A percentile compares a stretch with the other conserved stretches of the same genome.
Evolutionary conservation across 2,329 filamentous ascomycete genomes (phyloP).

Genomic region (Ampelomyces quisqualis): DNA sequence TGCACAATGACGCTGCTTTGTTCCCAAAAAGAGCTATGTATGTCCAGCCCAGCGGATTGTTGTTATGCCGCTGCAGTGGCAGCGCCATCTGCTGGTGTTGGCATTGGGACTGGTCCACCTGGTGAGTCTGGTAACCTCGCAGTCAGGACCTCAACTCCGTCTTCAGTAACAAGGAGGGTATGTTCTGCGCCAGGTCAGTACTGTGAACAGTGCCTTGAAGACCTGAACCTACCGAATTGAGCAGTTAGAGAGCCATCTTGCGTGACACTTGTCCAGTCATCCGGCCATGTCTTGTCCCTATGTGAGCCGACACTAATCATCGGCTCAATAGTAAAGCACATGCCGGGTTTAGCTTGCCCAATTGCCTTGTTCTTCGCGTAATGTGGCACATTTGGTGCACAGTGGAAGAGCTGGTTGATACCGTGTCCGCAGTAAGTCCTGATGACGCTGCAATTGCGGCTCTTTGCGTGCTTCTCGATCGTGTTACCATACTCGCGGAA

Average conservation of each 20-base stretch:
- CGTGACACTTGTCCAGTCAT: constrained; percentile 97
- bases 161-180: constrained; percentile 78
- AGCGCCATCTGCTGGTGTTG: constrained; percentile 37
- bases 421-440: constrained; percentile 96
- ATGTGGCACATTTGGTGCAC: constrained; percentile 89
- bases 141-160: constrained; percentile 78
- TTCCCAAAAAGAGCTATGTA: too few relatives aligned
- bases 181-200: constrained; percentile 60
- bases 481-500: constrained; percentile 92
- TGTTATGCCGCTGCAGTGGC: constrained; percentile 19
- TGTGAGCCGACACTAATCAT: constrained; percentile 95
- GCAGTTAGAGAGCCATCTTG: constrained; percentile 86
- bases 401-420: constrained; percentile 91
- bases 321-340: constrained; percentile 98
- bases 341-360: constrained; percentile 88
- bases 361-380: constrained; percentile 99
- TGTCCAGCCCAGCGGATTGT: background rate
- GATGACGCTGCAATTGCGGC: constrained; percentile 81
- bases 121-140: constrained; percentile 72
- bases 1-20: too few relatives aligned
- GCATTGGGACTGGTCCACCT: constrained; percentile 68
- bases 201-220: background rate
- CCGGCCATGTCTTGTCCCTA: constrained; percentile 93
- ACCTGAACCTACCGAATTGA: constrained; percentile 71
- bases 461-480: constrained; percentile 94